Evolutionary conservation across 179 eudicot species (phyloP).

Genomic region (Beta lomatogona): DNA sequence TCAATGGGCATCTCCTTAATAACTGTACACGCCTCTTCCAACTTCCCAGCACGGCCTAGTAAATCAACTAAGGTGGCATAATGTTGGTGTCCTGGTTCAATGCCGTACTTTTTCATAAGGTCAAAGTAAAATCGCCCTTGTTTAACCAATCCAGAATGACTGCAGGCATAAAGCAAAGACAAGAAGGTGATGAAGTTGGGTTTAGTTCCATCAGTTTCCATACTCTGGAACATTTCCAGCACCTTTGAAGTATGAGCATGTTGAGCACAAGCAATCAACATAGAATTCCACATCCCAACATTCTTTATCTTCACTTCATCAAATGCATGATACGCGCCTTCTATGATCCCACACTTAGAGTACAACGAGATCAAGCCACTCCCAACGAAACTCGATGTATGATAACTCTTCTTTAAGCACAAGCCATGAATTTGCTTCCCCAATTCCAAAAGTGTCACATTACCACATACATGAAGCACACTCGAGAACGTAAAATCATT

Average conservation of each 20-base stretch:
- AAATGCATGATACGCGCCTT: conserved; percentile 61
- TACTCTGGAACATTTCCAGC: conserved; percentile 52
- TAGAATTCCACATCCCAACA: conserved; percentile 87
- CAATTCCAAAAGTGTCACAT: conserved; percentile 61
- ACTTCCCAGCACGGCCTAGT: conserved; percentile 82
- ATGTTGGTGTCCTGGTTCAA: conserved; percentile 78
- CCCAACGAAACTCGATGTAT: conserved; percentile 74
- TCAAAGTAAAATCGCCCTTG: conserved; percentile 69
- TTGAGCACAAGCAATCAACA: conserved; percentile 90
- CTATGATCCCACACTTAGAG: conserved; percentile 76
- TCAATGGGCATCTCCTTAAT: conserved; percentile 69
- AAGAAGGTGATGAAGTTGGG: conserved; percentile 89
- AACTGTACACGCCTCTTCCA: conserved; percentile 59
- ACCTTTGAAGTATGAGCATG: conserved; percentile 61
- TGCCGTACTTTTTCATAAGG: conserved; percentile 58
- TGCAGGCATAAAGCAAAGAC: conserved; percentile 75
- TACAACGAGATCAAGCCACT: conserved; percentile 82
- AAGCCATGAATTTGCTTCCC: conserved; percentile 76
- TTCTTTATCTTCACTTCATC: conserved; percentile 51
- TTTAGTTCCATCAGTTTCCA: conserved; percentile 49
- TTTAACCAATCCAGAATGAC: conserved; percentile 79
- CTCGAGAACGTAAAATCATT: conserved; percentile 92
- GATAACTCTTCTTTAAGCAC: conserved; percentile 63
- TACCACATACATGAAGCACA: conserved; percentile 79
- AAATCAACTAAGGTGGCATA: conserved; percentile 83